Conservation (phyloP, 352 stramenopile species). For the Pythium dissimile region DNA sequence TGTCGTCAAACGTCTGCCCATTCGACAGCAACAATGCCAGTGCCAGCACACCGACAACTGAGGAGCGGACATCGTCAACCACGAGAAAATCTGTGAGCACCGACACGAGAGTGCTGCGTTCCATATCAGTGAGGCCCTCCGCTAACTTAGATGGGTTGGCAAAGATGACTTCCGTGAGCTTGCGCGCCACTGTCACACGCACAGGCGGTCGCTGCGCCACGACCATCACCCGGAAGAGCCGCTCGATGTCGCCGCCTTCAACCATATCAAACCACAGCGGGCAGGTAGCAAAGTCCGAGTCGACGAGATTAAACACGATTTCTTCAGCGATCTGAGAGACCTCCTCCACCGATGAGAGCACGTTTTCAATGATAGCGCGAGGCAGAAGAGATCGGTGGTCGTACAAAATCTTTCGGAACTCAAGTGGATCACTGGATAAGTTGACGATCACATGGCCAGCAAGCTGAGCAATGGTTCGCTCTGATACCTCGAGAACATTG, state of each 20-base stretch:
- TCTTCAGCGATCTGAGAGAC: slow-evolving; percentile 62
- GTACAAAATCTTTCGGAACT: slow-evolving; percentile 80
- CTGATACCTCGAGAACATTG: slow-evolving; percentile 21
- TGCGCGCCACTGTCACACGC: slow-evolving; percentile 61
- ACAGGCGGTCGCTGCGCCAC: slow-evolving; percentile 49
- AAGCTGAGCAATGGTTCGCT: slow-evolving; percentile 43
- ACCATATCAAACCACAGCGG: slow-evolving; percentile 78
- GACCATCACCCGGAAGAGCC: slow-evolving; percentile 59
- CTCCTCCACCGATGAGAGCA: slow-evolving; percentile 46
- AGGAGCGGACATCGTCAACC: slow-evolving; percentile 67
- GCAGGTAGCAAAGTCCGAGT: slow-evolving; percentile 79
- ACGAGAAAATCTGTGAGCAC: slow-evolving; percentile 67
- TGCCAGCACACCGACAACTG: slow-evolving; percentile 66
- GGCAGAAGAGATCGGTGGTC: slow-evolving; percentile 57
- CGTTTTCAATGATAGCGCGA: slow-evolving; percentile 55
- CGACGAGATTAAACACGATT: slow-evolving; percentile 72
- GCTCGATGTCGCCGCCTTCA: slow-evolving; percentile 51
- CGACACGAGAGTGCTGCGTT: slow-evolving; percentile 60
- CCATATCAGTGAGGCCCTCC: slow-evolving; percentile 44
- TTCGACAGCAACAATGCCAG: slow-evolving; percentile 65
- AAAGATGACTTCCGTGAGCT: slow-evolving; percentile 78
- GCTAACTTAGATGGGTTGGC: slow-evolving; percentile 49
- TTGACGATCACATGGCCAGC: slow-evolving; percentile 60
- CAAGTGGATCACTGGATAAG: slow-evolving; percentile 65
- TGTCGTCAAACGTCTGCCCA: slow-evolving; percentile 39